A percentile compares a stretch with the other conserved stretches of the same genome.
These are phyloP conservation scores for Paramecium octaurelia DNA, from an alignment of 73 alveolate genomes.

Conservation along the genomic window DNA sequence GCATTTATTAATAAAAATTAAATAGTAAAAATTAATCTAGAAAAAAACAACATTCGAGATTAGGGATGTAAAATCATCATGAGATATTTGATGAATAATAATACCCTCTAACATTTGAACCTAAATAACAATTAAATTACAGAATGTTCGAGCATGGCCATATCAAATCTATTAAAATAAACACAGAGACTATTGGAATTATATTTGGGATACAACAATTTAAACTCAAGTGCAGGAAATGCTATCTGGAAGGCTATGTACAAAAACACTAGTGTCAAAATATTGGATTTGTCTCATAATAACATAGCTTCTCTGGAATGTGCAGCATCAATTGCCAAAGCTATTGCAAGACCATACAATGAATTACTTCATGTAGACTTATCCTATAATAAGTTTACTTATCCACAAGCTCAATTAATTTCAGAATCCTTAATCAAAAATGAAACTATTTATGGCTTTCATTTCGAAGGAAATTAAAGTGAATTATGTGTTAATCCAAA, in stretches of 20 bases:
- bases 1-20: not conserved
- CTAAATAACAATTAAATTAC: slow-evolving; percentile 12
- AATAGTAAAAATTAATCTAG: slow-evolving; percentile 3
- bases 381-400: slow-evolving; percentile 44
- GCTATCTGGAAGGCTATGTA: not conserved
- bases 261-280: slow-evolving; percentile 15
- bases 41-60: slow-evolving; percentile 10
- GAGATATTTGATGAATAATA: not conserved
- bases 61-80: not conserved
- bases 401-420: not conserved
- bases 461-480: slow-evolving; percentile 39
- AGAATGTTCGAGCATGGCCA: not conserved
- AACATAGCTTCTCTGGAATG: not conserved
- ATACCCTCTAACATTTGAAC: not conserved
- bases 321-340: not conserved
- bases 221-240: not conserved
- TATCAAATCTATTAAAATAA: not conserved
- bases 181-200: not conserved
- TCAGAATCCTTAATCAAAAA: slow-evolving; percentile 29
- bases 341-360: not conserved
- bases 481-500: slow-evolving; percentile 1
- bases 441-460: slow-evolving; percentile 55
- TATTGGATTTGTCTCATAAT: slow-evolving; percentile 37
- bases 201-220: not conserved
- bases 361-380: slow-evolving; percentile 49